A percentile compares a stretch with the other conserved stretches of the same genome.
These are phyloP conservation scores for Pelargonium myrrhifolium DNA, from an alignment of 441 rosid genomes.

Conservation along the genomic window DNA sequence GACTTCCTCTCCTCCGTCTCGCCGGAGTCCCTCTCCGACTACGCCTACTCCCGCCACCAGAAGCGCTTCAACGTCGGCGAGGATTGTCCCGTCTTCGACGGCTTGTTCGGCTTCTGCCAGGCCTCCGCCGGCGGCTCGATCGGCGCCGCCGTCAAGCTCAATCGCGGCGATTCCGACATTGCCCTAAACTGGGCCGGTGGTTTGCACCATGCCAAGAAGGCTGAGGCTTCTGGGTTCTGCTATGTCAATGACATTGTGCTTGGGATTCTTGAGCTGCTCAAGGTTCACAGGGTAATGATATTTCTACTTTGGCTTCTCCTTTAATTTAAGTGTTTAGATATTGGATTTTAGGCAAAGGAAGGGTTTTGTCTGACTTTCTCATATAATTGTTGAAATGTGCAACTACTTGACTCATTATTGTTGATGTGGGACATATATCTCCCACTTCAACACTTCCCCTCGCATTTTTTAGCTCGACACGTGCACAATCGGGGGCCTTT, in stretches of 20 bases:
- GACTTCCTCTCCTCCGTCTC: slow-evolving; percentile 62
- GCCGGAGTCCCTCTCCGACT: slow-evolving; percentile 49
- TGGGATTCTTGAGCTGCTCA: slow-evolving; percentile 69
- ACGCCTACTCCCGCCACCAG: slow-evolving; percentile 31
- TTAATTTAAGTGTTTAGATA: too few species aligned
- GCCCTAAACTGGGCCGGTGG: slow-evolving; percentile 86
- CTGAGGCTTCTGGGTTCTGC: slow-evolving; percentile 60
- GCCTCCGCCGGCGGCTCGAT: slow-evolving; percentile 70
- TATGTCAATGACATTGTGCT: slow-evolving; percentile 69
- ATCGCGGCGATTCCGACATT: slow-evolving; percentile 59
- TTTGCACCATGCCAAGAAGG: slow-evolving; percentile 60
- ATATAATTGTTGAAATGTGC: too few species aligned
- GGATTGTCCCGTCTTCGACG: slow-evolving; percentile 20
- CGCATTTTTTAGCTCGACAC: too few species aligned
- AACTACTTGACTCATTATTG: too few species aligned
- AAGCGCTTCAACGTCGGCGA: slow-evolving; percentile 67
- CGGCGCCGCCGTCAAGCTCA: slow-evolving; percentile 69
- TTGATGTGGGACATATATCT: too few species aligned
- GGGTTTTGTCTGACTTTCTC: too few species aligned
- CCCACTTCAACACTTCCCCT: too few species aligned
- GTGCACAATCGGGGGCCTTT: too few species aligned
- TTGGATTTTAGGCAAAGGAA: too few species aligned
- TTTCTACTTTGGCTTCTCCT: too few species aligned
- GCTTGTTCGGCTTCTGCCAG: slow-evolving; percentile 58
- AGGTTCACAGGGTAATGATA: slow-evolving; percentile 54